Evolutionary conservation across 2,329 filamentous ascomycete genomes (phyloP).

Genomic region (Xylaria polymorpha): DNA sequence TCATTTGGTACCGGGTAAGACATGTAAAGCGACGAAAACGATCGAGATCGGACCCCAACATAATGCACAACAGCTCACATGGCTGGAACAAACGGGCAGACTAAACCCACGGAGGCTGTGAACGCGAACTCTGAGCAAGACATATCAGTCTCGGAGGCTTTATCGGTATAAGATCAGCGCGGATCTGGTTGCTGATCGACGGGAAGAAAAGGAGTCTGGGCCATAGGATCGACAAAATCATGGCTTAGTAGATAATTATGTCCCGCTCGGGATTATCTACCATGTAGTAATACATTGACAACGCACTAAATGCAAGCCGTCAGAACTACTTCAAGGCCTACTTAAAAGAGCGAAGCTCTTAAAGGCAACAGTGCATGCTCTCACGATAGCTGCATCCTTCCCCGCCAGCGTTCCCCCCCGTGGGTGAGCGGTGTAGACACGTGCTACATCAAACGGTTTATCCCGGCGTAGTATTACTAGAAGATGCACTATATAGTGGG

Average conservation of each 20-base stretch:
- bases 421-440: conserved; percentile 13
- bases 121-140: background rate
- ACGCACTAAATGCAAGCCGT: conserved; percentile 5
- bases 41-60: conserved; percentile 2
- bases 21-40: background rate
- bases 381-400: conserved; percentile 9
- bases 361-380: background rate
- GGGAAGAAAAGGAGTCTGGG: conserved; percentile 20
- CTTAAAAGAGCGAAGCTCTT: too few relatives aligned
- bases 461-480: background rate
- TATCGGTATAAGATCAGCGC: conserved; percentile 26
- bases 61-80: conserved; percentile 3
- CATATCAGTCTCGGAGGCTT: conserved; percentile 11
- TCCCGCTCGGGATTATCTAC: background rate
- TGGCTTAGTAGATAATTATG: conserved; percentile 7
- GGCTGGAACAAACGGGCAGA: background rate
- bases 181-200: conserved; percentile 18
- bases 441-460: background rate
- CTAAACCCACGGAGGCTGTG: background rate
- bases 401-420: background rate
- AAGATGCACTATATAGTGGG: conserved; percentile 12
- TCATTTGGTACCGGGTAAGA: background rate
- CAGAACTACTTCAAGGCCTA: background rate
- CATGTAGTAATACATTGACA: conserved; percentile 13
- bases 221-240: conserved; percentile 22